Evolutionary conservation across 1,139 yeast genomes (phyloP).

Genomic region (Kodamaea fungicola): DNA sequence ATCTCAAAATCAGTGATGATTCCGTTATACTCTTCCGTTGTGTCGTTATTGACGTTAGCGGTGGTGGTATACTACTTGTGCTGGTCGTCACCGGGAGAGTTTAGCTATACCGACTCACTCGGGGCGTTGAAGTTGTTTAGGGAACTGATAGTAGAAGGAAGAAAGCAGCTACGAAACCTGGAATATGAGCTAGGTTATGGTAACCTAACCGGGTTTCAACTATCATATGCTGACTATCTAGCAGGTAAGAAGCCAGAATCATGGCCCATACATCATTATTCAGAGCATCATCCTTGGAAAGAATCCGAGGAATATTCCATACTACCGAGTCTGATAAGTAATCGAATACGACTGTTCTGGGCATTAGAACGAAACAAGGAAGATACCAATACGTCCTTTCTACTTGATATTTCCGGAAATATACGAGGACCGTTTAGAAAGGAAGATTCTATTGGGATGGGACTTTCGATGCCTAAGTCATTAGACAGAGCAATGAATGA

Average conservation of each 20-base stretch:
- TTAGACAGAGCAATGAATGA: slow-evolving; percentile 11
- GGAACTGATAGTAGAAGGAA: slow-evolving; percentile 28
- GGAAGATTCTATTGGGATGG: slow-evolving; percentile 4
- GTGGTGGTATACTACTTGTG: not conserved
- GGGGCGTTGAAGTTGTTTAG: slow-evolving; percentile 8
- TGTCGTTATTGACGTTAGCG: not conserved
- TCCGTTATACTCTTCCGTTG: not conserved
- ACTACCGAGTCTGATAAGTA: slow-evolving; percentile 57
- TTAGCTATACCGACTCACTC: not conserved
- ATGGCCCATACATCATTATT: slow-evolving; percentile 54
- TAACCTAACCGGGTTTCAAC: slow-evolving; percentile 67
- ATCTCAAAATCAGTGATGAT: not conserved
- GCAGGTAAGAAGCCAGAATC: slow-evolving; percentile 41
- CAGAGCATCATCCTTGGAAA: slow-evolving; percentile 45
- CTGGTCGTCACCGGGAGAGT: not conserved
- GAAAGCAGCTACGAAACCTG: slow-evolving; percentile 33
- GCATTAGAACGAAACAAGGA: slow-evolving; percentile 20
- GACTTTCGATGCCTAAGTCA: slow-evolving; percentile 33
- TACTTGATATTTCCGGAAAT: not conserved
- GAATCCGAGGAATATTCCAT: slow-evolving; percentile 54
- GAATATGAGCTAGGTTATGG: slow-evolving; percentile 58
- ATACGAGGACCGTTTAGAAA: not conserved
- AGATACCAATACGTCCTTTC: not conserved
- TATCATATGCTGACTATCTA: slow-evolving; percentile 56
- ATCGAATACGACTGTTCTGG: slow-evolving; percentile 50